A percentile compares a stretch with the other conserved stretches of the same genome.
Conservation (phyloP, 148 eudicot genomes). For the Cornus suecica region DNA sequence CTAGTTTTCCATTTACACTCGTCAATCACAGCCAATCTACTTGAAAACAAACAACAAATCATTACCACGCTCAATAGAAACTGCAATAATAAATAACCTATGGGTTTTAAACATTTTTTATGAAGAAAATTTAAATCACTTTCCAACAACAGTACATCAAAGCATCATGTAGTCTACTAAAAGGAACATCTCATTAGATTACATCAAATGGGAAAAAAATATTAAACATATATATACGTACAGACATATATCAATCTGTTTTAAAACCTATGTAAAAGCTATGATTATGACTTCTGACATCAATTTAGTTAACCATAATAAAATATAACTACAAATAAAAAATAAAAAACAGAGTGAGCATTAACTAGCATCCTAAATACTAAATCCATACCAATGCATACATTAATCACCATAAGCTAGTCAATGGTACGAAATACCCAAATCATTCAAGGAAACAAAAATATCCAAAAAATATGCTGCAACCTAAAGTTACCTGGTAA, state of each 20-base stretch:
- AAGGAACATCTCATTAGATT: neutral
- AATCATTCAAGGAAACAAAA: neutral
- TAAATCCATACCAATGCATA: neutral
- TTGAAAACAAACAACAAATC: too few relatives aligned
- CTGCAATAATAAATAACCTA: too few relatives aligned
- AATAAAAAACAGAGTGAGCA: neutral
- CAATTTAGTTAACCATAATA: neutral
- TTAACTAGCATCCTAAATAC: neutral
- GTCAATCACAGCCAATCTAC: too few relatives aligned
- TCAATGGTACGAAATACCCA: neutral
- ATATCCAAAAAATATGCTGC: neutral
- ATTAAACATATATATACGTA: neutral
- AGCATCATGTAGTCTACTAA: neutral
- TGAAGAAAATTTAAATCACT: too few relatives aligned
- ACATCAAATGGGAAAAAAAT: neutral
- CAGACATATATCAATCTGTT: neutral
- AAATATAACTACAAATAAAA: too few relatives aligned
- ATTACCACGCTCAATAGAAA: too few relatives aligned
- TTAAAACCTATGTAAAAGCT: neutral
- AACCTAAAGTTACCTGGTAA: constrained; percentile 62
- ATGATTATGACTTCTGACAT: neutral
- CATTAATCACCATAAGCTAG: neutral
- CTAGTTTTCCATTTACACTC: too few relatives aligned
- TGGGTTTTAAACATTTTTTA: too few relatives aligned
- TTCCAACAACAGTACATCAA: too few relatives aligned